Evolutionary conservation across 2,329 filamentous ascomycete species (phyloP), one percentile per base, ranked within the genome.

Genomic region (Scedosporium aurantiacum): DNA sequence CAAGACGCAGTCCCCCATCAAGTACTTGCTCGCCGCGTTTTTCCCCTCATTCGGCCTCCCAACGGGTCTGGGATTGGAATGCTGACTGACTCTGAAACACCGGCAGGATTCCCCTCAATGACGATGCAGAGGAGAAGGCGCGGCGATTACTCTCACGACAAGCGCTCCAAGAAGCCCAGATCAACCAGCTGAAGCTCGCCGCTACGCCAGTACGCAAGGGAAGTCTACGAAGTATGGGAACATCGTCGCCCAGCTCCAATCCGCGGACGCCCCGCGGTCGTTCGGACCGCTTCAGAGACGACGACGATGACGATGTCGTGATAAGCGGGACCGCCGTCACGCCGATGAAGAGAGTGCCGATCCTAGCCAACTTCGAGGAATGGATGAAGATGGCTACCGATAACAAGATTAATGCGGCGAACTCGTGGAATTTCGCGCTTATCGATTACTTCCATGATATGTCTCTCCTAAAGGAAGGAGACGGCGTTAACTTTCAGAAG

Each of bases 371-470:
- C 75, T 99, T 97, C 69, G 94, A 99, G 73, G 94, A 99, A 73
- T 97, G 93, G 94, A 97, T 99, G 91, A 99, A 97, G 81, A 96
- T 99, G 91, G 94, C 94, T 2, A 97, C 94, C 16, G 94, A 99
- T 78, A 99, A 99, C 77, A 94, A 94, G 75, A 99, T 99, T 80
- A 99, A 97, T 72, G 93, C 94, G 57, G 86, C 88, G 63, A 99
- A 99, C 74, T 97, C 92, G 32, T 99, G 94, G 94, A 97, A 97
- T 74, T 97, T 99, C 76, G 94, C 94, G n/a, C 83, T 99, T 18
- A 99, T 99, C 71, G 94, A 99, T 74, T 99, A 99, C 75, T 99
- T 99, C 70, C 93, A 99, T 74, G 94, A 99, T 70, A 97, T 99
- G 94, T 96, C 91, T 1, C 78, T 99, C 52, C 79, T 99, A 57